phyloP scores from a whole-genome alignment of 768 basidiomycete genomes.

The Collybia sp. region DNA sequence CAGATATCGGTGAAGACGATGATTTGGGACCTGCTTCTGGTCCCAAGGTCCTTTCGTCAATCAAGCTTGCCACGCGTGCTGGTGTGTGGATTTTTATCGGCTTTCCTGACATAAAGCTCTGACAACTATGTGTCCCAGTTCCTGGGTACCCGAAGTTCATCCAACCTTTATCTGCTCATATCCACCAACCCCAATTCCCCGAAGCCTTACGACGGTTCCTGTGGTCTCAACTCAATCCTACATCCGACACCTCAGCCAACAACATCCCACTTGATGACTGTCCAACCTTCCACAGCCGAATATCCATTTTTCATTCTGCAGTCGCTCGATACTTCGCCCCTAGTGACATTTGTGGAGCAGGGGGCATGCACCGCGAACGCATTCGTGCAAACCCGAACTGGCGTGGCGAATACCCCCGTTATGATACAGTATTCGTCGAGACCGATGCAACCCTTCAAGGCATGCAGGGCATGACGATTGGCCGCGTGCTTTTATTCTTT shows the following conservation, averaged over 20 bases:
- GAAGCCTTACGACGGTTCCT: background rate
- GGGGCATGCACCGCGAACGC: conserved; percentile 9
- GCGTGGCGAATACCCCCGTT: background rate
- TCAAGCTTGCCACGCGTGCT: too few species aligned
- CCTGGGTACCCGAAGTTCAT: too few species aligned
- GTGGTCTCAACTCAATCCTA: background rate
- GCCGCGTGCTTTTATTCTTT: conserved; percentile 8
- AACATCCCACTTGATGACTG: background rate
- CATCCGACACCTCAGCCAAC: background rate
- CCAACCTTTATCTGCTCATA: too few species aligned
- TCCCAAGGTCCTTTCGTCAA: too few species aligned
- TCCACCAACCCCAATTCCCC: too few species aligned
- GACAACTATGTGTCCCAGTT: too few species aligned
- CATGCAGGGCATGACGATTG: conserved; percentile 10
- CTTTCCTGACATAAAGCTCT: too few species aligned
- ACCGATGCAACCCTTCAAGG: conserved; percentile 4
- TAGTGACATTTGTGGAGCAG: conserved; percentile 9
- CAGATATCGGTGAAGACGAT: too few species aligned
- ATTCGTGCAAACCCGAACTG: conserved; percentile 5
- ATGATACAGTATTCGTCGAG: conserved; percentile 9
- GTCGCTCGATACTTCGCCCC: conserved; percentile 11
- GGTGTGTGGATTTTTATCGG: too few species aligned
- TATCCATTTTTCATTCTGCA: conserved; percentile 5
- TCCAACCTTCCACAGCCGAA: background rate
- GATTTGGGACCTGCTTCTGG: too few species aligned